phyloP scores from a whole-genome alignment of 768 basidiomycete genomes.

The Podaxis carcinomalis region DNA sequence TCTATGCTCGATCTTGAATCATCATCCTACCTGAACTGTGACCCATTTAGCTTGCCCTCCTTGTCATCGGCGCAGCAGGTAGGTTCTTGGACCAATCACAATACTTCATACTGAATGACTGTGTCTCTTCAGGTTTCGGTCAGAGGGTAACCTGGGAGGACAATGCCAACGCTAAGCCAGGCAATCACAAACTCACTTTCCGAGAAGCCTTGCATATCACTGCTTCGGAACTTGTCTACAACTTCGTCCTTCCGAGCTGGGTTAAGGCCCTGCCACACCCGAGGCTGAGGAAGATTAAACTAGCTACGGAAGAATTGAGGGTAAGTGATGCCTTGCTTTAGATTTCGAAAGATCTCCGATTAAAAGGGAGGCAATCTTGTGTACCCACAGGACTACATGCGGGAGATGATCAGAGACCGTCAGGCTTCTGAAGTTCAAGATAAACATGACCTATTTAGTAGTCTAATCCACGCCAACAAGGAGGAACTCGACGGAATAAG shows the following conservation, averaged over 20 bases:
- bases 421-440: conserved; percentile 30
- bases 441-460: conserved; percentile 48
- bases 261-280: conserved; percentile 29
- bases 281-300: conserved; percentile 18
- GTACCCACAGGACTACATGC: conserved; percentile 32
- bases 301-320: conserved; percentile 40
- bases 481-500: conserved; percentile 28
- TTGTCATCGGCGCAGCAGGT: conserved; percentile 54
- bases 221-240: conserved; percentile 31
- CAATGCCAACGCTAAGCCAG: conserved; percentile 25
- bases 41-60: conserved; percentile 43
- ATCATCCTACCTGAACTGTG: conserved; percentile 9
- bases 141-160: conserved; percentile 45
- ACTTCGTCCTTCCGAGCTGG: conserved; percentile 36
- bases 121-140: conserved; percentile 41
- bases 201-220: conserved; percentile 43
- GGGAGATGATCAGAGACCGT: conserved; percentile 49
- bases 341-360: background rate
- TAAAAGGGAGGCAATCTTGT: background rate
- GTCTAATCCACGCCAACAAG: conserved; percentile 46
- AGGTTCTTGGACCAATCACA: background rate
- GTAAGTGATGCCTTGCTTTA: conserved; percentile 22
- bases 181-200: conserved; percentile 44
- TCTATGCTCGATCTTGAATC: background rate
- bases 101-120: background rate